Percentiles rank a stretch among this genome's conserved stretches.
Conservation (phyloP, 208 protist genomes). For the Leishmania guyanensis region DNA sequence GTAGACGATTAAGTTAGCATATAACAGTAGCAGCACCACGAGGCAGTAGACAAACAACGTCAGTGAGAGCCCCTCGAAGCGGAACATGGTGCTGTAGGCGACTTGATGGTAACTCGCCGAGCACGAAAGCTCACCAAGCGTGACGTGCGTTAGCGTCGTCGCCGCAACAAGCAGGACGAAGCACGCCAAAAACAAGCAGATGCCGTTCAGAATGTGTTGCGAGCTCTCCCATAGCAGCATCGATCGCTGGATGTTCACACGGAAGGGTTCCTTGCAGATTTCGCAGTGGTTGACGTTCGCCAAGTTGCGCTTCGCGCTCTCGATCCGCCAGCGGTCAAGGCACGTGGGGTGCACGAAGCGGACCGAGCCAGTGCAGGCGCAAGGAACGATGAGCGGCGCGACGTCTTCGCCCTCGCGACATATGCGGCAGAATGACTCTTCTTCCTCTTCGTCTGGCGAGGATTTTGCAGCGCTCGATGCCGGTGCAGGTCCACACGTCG, state of each 20-base stretch:
- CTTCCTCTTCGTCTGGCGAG: constrained; percentile 27
- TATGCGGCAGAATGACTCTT: constrained; percentile 71
- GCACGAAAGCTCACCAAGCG: constrained; percentile 65
- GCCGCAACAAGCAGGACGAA: constrained; percentile 36
- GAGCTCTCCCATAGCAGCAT: constrained; percentile 54
- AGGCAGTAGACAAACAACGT: constrained; percentile 59
- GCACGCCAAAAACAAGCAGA: constrained; percentile 44
- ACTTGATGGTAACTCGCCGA: constrained; percentile 59
- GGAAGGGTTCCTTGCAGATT: constrained; percentile 76
- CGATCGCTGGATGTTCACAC: constrained; percentile 44
- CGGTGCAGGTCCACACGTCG: neutral
- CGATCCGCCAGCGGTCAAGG: constrained; percentile 79
- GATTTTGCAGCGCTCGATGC: neutral
- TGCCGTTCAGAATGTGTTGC: constrained; percentile 34
- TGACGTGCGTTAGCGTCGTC: constrained; percentile 29
- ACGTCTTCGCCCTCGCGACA: constrained; percentile 60
- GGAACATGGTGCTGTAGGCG: constrained; percentile 59
- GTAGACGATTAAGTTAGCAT: constrained; percentile 56
- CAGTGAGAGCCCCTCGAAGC: constrained; percentile 52
- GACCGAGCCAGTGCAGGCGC: constrained; percentile 72
- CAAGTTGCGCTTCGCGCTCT: constrained; percentile 69
- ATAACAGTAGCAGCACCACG: constrained; percentile 45
- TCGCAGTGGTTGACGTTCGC: constrained; percentile 77
- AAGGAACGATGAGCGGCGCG: constrained; percentile 72
- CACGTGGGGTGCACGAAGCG: constrained; percentile 79